Percentiles rank a stretch among this genome's conserved stretches.
Conservation (phyloP, 352 stramenopile genomes). For the Phytophthora sp. region DNA sequence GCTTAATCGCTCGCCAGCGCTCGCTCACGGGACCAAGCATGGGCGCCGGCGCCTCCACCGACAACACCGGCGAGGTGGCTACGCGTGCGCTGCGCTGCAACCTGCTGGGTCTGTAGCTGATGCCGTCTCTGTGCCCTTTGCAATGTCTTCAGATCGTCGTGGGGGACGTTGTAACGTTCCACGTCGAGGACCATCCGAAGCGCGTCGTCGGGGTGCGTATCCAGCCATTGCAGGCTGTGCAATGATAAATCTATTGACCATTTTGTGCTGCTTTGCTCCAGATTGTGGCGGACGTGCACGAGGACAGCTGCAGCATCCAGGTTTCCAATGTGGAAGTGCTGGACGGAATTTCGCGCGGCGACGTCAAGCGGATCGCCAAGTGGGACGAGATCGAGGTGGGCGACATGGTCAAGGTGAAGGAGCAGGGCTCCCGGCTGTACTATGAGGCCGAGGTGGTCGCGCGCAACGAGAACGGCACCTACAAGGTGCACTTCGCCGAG, state of each 20-base stretch:
- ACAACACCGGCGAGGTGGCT: slow-evolving; percentile 35
- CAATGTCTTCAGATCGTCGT: slow-evolving; percentile 51
- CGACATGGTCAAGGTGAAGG: slow-evolving; percentile 71
- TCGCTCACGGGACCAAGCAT: too few relatives aligned
- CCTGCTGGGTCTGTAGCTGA: not conserved
- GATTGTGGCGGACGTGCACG: slow-evolving; percentile 57
- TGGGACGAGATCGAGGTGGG: slow-evolving; percentile 73
- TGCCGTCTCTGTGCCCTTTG: not conserved
- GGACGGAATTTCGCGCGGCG: slow-evolving; percentile 37
- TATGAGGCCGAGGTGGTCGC: slow-evolving; percentile 64
- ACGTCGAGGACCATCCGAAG: slow-evolving; percentile 50
- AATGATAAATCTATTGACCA: not conserved
- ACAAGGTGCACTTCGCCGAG: slow-evolving; percentile 68
- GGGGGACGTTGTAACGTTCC: slow-evolving; percentile 64
- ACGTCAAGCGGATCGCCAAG: slow-evolving; percentile 61
- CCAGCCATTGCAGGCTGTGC: not conserved
- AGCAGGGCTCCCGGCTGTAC: slow-evolving; percentile 61
- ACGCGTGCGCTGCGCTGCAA: not conserved
- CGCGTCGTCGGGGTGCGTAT: slow-evolving; percentile 61
- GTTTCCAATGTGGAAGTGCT: slow-evolving; percentile 60
- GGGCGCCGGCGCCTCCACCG: slow-evolving; percentile 45
- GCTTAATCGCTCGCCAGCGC: too few relatives aligned
- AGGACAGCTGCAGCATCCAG: slow-evolving; percentile 55
- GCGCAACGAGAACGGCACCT: slow-evolving; percentile 59
- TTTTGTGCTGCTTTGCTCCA: slow-evolving; percentile 13